Evolutionary conservation across 176 grass and related monocot genomes (phyloP), one percentile per base, ranked within the genome.

Genomic region (Phoenix roebelenii): DNA sequence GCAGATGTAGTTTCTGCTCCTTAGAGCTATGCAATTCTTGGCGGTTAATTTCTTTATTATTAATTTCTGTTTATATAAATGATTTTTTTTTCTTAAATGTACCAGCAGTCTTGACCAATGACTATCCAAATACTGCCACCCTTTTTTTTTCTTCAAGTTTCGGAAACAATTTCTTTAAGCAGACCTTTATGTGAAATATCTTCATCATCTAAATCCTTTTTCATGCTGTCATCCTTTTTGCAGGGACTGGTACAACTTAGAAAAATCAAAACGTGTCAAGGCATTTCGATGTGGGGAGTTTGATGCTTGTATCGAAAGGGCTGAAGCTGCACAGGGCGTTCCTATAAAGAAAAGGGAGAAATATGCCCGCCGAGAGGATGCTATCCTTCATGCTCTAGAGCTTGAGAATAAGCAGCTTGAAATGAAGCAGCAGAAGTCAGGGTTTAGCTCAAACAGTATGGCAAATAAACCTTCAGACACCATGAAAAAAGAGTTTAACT

Each of bases 241-340:
- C 65, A 98, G 93, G 23, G 93, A 98, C 72, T 98, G 93, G 93
- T 98, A 98, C 76, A 98, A 98, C 74, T 77, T 98, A 57, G 93
- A 98, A 73, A 98, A 98, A 83, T 98, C 93, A 60, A 98, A 98
- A 63, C 87, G 93, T 67, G 93, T 98, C 32, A 98, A 98, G 68
- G 76, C 93, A 22, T 98, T 98, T 72, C 83, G 93, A 35, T 98
- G 93, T 76, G 93, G 93, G 61, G 93, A 98, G 60, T 98, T 98
- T 67, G 93, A 92, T 78, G 93, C 87, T 35, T 98, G 93, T 82
- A 92, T 98, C 75, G 93, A 98, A 71, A 87, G 72, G 68, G 93
- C 93, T 66, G 93, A 98, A 76, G 81, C 93, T 63, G 78, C 87
- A 24, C 84, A 92, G 83, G 93, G 93, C 19, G 89, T 80, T 68